Percentiles rank a stretch among this genome's conserved stretches.
phyloP scores from a whole-genome alignment of 2,329 filamentous ascomycete genomes.

The Stromatinia cepivora region DNA sequence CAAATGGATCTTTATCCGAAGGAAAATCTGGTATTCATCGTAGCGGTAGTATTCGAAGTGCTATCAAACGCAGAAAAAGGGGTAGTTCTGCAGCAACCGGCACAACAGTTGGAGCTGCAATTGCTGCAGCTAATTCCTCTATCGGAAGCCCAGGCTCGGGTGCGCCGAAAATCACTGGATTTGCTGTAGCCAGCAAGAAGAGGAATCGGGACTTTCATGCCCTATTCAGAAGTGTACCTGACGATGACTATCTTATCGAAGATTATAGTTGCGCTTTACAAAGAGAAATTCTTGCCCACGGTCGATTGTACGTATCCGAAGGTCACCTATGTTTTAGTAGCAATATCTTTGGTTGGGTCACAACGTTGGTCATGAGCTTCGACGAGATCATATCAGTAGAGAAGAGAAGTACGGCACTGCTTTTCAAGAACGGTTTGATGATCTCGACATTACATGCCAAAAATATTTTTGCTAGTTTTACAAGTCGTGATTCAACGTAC shows the following conservation, averaged over 20 bases:
- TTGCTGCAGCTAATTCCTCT: conserved; percentile 68
- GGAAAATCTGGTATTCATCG: conserved; percentile 54
- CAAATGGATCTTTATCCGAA: conserved; percentile 64
- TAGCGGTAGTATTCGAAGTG: conserved; percentile 67
- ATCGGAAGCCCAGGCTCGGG: conserved; percentile 62
- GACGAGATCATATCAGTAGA: conserved; percentile 97
- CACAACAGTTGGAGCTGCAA: conserved; percentile 66
- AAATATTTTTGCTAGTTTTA: conserved; percentile 93
- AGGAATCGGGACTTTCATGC: conserved; percentile 93
- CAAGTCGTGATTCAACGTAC: conserved; percentile 92
- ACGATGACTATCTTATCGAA: conserved; percentile 97
- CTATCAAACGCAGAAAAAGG: conserved; percentile 60
- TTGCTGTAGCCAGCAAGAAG: conserved; percentile 94
- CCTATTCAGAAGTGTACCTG: conserved; percentile 92
- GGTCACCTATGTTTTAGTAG: conserved; percentile 98
- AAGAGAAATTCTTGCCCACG: conserved; percentile 91
- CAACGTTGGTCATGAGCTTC: conserved; percentile 95
- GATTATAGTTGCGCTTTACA: conserved; percentile 97
- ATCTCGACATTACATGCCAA: conserved; percentile 94
- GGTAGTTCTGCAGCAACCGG: conserved; percentile 72
- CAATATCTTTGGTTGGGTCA: conserved; percentile 98
- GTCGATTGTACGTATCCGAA: conserved; percentile 92
- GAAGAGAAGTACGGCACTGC: conserved; percentile 90
- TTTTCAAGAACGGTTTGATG: conserved; percentile 97
- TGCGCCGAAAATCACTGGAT: conserved; percentile 81